Evolutionary conservation across 352 stramenopile genomes (phyloP).

Genomic region (Phytophthora hybrid): DNA sequence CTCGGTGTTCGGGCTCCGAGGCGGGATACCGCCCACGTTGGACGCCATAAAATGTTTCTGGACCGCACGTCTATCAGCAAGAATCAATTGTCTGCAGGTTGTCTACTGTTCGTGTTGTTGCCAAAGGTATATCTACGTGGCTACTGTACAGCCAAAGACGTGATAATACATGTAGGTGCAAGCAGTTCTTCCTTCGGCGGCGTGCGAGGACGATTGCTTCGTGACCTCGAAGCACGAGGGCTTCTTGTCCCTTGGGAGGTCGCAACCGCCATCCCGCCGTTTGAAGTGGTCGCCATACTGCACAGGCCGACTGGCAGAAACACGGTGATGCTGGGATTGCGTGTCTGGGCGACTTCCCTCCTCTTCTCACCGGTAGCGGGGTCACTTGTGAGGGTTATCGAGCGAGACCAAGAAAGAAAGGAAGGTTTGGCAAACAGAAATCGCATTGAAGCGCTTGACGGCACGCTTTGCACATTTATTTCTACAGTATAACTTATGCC

Average conservation of each 20-base stretch:
- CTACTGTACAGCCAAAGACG: slow-evolving; percentile 9
- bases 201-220: too few species aligned
- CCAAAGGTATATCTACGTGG: slow-evolving; percentile 5
- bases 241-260: too few species aligned
- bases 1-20: background rate
- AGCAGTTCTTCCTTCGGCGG: background rate
- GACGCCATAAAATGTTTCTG: background rate
- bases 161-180: background rate
- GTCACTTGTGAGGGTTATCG: background rate
- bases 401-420: background rate
- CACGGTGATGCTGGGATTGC: slow-evolving; percentile 7
- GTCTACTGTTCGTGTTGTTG: slow-evolving; percentile 13
- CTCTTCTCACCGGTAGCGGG: too few species aligned
- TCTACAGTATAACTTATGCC: slow-evolving; percentile 36
- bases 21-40: slow-evolving; percentile 1
- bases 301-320: slow-evolving; percentile 9
- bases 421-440: background rate
- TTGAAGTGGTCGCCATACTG: background rate
- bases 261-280: background rate
- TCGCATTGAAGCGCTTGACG: slow-evolving; percentile 17
- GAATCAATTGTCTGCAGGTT: background rate
- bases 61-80: background rate
- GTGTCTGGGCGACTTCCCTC: background rate
- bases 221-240: too few species aligned
- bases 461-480: slow-evolving; percentile 27